Base-by-base conservation (phyloP, 1,284 basidiomycete genomes). In the Lentinula novae-zelandiae region DNA sequence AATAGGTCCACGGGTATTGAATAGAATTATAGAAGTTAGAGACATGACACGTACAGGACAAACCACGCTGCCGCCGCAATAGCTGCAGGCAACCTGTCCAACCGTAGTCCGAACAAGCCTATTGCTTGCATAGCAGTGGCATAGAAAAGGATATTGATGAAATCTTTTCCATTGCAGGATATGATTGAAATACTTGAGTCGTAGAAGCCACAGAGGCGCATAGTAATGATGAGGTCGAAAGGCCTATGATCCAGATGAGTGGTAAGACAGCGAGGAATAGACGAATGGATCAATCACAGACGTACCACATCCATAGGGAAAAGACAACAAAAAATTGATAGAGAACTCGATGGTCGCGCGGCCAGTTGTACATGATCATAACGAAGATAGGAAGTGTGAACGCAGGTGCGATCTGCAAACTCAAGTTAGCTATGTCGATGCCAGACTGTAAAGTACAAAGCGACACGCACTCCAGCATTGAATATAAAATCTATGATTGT, bases 81-180 rank as follows among this genome's bases (percentile, higher is more conserved):
- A 48, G 82, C 67, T 0, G 83, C 82, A 7, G 78, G 76, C 22
- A 84, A 67, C 31, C 87, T 75, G 54, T 82, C 79, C 65, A 83
- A 74, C 61, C 82, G 78, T 57, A 90, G 66, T 1, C 85, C 86
- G 65, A 90, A 85, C 7, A 89, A 68, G 1, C 80, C 85, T 48
- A 90, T 80, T 0, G 82, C 82, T 39, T 85, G 85, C 53, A 85
- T 69, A 4, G 81, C 86, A 5, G 55, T 53, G 13, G 62, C 60
- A 17, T 57, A 63, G 38, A 60, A 63, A 17, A 60, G 53, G 5
- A 42, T n/a, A 8, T 57, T 57, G 33, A 58, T 63, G 27, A 63
- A 63, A 31, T 63, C 62, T 22, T 60, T 60, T 9, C 42, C 42
- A 13, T 57, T 53, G 58, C 62, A 63, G 7, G 33, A 48, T 5